Conservation (phyloP, 164 flowering plant species). For the Vitis rotundifolia region DNA sequence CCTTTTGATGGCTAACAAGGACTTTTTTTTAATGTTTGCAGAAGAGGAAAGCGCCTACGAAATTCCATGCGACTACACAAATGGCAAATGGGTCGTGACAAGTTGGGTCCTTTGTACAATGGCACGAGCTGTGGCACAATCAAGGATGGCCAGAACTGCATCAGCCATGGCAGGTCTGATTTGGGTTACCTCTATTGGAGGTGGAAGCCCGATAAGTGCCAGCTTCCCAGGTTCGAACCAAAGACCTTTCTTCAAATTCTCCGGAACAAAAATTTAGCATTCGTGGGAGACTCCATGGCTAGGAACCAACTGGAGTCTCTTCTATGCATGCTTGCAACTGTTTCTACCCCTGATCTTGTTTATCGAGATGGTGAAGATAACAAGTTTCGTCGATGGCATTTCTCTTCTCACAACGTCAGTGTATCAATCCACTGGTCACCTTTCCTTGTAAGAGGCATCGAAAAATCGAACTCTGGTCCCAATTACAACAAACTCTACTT, state of each 20-base stretch:
- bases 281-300: constrained; percentile 95
- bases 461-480: constrained; percentile 46
- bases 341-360: constrained; percentile 57
- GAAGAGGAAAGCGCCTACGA: constrained; percentile 18
- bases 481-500: constrained; percentile 55
- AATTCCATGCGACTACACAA: constrained; percentile 53
- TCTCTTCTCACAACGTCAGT: constrained; percentile 56
- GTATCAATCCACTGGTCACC: constrained; percentile 92
- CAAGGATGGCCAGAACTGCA: constrained; percentile 85
- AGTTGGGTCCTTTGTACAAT: constrained; percentile 66
- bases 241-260: constrained; percentile 52
- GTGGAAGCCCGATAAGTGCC: constrained; percentile 74
- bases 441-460: constrained; percentile 73
- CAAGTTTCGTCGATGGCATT: constrained; percentile 76
- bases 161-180: constrained; percentile 80
- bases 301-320: constrained; percentile 93
- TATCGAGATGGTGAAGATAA: constrained; percentile 64
- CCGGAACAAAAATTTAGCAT: constrained; percentile 66
- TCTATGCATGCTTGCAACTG: constrained; percentile 67
- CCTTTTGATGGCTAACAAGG: not conserved
- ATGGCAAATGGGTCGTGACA: constrained; percentile 76
- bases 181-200: constrained; percentile 71
- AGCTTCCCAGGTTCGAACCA: constrained; percentile 74
- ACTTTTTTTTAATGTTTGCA: constrained; percentile 14
- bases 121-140: constrained; percentile 77